These are phyloP conservation scores for Monotropa hypopitys DNA, from an alignment of 179 eudicot genomes.

Conservation along the genomic window DNA sequence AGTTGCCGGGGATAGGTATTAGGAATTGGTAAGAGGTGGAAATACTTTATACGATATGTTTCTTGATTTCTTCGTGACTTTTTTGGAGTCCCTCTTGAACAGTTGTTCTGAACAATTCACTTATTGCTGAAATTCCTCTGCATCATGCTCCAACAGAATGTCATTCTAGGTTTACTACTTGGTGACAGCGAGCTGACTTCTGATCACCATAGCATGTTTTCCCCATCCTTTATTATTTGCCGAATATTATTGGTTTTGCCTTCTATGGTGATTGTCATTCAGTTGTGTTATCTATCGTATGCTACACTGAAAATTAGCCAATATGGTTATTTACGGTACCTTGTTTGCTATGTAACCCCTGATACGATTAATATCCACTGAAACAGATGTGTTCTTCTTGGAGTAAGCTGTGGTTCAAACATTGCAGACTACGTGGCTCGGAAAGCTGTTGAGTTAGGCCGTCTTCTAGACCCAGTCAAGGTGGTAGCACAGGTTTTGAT, in stretches of 20 bases:
- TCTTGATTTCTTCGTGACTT: not conserved
- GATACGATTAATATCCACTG: not conserved
- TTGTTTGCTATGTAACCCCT: not conserved
- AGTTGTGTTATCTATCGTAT: not conserved
- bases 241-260: not conserved
- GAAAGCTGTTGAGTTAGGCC: slow-evolving; percentile 66
- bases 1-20: not conserved
- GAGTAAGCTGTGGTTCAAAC: slow-evolving; percentile 91
- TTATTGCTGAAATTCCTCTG: not conserved
- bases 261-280: not conserved
- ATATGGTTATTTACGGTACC: no score
- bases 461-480: slow-evolving; percentile 71
- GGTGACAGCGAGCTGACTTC: not conserved
- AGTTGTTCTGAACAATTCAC: not conserved
- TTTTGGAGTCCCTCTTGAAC: not conserved
- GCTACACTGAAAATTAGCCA: not conserved
- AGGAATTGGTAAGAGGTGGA: not conserved
- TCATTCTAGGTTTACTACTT: not conserved
- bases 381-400: slow-evolving; percentile 84
- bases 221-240: not conserved
- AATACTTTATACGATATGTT: not conserved
- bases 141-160: not conserved
- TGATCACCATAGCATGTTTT: not conserved
- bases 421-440: slow-evolving; percentile 83
- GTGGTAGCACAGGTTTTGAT: slow-evolving; percentile 84